A percentile compares a stretch with the other conserved stretches of the same genome.
phyloP scores from a whole-genome alignment of 495 filamentous ascomycete genomes.

The Hyaloscypha variabilis region DNA sequence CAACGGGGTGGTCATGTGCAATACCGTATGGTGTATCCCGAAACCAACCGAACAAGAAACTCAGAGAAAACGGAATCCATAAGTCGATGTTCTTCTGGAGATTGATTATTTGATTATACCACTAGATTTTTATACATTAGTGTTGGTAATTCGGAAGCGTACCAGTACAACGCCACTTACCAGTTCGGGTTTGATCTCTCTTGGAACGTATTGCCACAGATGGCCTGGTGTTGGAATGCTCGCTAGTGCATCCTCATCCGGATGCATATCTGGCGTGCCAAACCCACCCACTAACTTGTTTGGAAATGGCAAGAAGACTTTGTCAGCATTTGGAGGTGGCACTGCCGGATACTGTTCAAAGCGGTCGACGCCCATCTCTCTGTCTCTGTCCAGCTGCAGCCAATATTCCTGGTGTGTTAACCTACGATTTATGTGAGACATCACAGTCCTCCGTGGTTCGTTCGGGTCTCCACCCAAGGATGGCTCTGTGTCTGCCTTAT shows the following conservation, averaged over 20 bases:
- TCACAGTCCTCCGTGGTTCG: not conserved
- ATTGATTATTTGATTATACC: not conserved
- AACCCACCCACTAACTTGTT: not conserved
- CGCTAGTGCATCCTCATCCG: not conserved
- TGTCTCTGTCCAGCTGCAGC: not conserved
- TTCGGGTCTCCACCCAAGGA: not conserved
- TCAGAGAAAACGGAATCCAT: not conserved
- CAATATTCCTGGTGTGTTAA: not conserved
- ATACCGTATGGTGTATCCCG: not conserved
- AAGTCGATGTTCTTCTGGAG: not conserved
- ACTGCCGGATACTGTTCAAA: not conserved
- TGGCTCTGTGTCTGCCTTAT: not conserved
- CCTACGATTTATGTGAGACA: not conserved
- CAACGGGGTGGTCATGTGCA: not conserved
- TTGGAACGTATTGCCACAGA: not conserved
- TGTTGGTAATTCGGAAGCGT: not conserved
- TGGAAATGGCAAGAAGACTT: not conserved
- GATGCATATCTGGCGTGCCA: not conserved
- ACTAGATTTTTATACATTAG: not conserved
- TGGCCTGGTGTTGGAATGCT: not conserved
- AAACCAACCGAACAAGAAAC: not conserved
- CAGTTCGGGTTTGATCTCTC: not conserved
- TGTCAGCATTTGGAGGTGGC: not conserved
- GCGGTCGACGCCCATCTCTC: not conserved
- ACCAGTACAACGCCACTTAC: not conserved